These are phyloP conservation scores for Tetradesmus obliquus DNA, from an alignment of 139 green algal genomes.

Conservation along the genomic window DNA sequence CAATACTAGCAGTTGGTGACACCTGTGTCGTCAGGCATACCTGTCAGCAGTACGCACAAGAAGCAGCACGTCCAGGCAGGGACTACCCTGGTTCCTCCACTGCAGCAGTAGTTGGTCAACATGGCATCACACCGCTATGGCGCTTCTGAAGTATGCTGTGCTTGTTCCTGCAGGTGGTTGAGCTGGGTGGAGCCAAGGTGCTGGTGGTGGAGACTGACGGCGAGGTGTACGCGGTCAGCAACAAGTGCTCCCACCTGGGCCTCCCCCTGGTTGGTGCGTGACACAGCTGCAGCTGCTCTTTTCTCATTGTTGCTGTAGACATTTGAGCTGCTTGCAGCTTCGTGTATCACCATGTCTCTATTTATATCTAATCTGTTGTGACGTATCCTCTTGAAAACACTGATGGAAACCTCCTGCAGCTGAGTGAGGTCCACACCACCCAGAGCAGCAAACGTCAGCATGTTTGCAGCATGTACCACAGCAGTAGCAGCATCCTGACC, in stretches of 20 bases:
- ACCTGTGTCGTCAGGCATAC: not conserved
- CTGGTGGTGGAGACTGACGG: conserved; percentile 1
- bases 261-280: conserved; percentile 72
- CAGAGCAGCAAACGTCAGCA: not conserved
- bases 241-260: conserved; percentile 85
- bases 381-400: no score
- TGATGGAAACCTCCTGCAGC: no score
- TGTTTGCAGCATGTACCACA: not conserved
- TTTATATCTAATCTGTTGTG: no score
- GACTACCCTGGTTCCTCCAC: no score
- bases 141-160: not conserved
- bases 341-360: no score
- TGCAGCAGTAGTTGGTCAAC: no score
- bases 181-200: conserved; percentile 21
- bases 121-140: not conserved
- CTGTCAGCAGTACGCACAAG: not conserved
- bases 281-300: conserved; percentile 61
- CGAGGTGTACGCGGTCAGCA: conserved; percentile 75
- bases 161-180: not conserved
- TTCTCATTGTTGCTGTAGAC: not conserved
- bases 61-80: not conserved
- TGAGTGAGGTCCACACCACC: no score
- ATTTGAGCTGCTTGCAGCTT: not conserved
- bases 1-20: not conserved
- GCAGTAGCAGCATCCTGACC: not conserved